These are phyloP conservation scores for Zalerion maritima DNA, from an alignment of 495 filamentous ascomycete species.

Conservation along the genomic window DNA sequence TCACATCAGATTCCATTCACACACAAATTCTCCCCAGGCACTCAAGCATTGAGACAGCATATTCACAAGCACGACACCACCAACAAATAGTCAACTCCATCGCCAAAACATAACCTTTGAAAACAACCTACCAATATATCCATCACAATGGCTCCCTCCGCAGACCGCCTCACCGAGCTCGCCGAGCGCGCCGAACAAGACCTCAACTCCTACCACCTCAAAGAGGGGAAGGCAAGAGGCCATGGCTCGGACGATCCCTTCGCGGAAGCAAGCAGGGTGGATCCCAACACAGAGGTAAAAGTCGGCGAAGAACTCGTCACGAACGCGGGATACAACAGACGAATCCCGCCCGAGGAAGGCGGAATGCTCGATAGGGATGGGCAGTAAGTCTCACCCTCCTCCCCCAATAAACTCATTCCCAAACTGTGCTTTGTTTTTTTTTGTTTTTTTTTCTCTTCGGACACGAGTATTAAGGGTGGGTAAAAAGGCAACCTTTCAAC, in stretches of 20 bases:
- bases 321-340: conserved; percentile 19
- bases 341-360: conserved; percentile 24
- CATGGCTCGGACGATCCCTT: conserved; percentile 15
- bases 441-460: too few relatives aligned
- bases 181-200: conserved; percentile 32
- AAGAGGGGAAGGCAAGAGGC: conserved; percentile 19
- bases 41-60: too few relatives aligned
- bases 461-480: too few relatives aligned
- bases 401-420: too few relatives aligned
- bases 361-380: conserved; percentile 21
- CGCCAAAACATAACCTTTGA: too few relatives aligned
- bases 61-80: too few relatives aligned
- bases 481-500: too few relatives aligned
- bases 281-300: conserved; percentile 14
- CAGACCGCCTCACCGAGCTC: conserved; percentile 14
- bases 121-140: neutral
- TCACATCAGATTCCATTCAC: neutral
- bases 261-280: conserved; percentile 15
- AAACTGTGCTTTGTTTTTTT: too few relatives aligned
- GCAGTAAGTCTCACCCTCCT: conserved; percentile 11
- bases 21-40: too few relatives aligned
- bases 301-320: conserved; percentile 19
- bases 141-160: conserved; percentile 11
- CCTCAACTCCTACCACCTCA: conserved; percentile 29
- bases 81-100: too few relatives aligned